Evolutionary conservation across 139 green algal genomes (phyloP), one percentile per base, ranked within the genome.

Genomic region (Chlorella sorokiniana): DNA sequence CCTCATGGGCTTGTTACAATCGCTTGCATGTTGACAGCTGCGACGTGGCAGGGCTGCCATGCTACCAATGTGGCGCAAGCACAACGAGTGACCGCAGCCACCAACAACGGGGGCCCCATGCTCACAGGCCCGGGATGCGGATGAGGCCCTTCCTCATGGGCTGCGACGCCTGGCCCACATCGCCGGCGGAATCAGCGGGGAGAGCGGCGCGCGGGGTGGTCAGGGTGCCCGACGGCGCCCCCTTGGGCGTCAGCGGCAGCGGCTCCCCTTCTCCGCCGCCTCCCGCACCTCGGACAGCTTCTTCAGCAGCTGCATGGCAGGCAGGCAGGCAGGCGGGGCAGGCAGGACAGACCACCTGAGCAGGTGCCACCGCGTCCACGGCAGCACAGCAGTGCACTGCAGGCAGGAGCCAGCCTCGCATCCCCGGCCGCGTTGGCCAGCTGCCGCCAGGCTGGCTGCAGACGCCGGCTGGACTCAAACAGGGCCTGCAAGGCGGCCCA

Each of bases 211-310:
- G 59, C 59, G 18, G 18, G 16, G 59, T 29, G 25, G 37, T n/a
- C n/a, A n/a, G n/a, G n/a, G n/a, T n/a, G n/a, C n/a, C n/a, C n/a
- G n/a, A n/a, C 44, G 70, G 44, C 45, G 42, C 8, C 31, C 1
- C 45, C 38, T 45, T 71, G 25, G 73, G 73, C 4, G 73, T 79
- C 37, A 79, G 37, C 37, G 73, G 73, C 52, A 79, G 73, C 27
- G 73, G 54, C 37, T 79, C 54, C 0, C 73, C 18, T 23, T 29
- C 52, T 79, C 73, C 5, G 73, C 73, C 4, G 73, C 73, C 52
- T 79, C 73, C 37, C 40, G 40, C 11, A 79, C 8, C 8, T 52
- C 73, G 1, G 62, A n/a, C 52, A 79, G 73, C 73, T 79, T 79
- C 48, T 38, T 61, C 0, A 38, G 52, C 35, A 79, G 54, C 73